Conservation (phyloP, 1,139 yeast genomes). For the Petasospora rhodanensis region DNA sequence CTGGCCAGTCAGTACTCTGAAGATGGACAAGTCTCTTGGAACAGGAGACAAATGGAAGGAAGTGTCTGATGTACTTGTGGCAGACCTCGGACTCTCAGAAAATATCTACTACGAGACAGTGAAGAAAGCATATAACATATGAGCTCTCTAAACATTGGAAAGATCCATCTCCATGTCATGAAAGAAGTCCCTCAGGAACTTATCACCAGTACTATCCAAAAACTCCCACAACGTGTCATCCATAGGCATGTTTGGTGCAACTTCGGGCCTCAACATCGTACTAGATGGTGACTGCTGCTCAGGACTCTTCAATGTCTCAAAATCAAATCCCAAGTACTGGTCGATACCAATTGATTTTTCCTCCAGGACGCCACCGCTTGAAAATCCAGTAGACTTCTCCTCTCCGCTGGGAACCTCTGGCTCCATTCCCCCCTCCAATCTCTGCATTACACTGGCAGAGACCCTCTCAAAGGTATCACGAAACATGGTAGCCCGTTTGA, state of each 20-base stretch:
- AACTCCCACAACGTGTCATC: slow-evolving; percentile 11
- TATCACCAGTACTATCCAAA: slow-evolving; percentile 11
- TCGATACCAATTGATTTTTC: slow-evolving; percentile 16
- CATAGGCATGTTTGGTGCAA: too few relatives aligned
- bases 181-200: slow-evolving; percentile 8
- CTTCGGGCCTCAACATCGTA: too few relatives aligned
- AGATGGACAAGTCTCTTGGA: too few relatives aligned
- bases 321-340: slow-evolving; percentile 16
- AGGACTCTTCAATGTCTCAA: neutral
- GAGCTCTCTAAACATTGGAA: too few relatives aligned
- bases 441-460: slow-evolving; percentile 15
- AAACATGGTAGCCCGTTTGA: slow-evolving; percentile 24
- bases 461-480: slow-evolving; percentile 22
- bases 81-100: too few relatives aligned
- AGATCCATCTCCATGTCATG: slow-evolving; percentile 12
- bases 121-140: too few relatives aligned
- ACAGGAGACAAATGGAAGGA: too few relatives aligned
- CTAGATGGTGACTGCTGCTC: slow-evolving; percentile 1
- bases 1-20: slow-evolving; percentile 39
- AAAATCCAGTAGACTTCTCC: too few relatives aligned
- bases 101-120: too few relatives aligned
- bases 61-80: too few relatives aligned
- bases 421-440: too few relatives aligned
- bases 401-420: too few relatives aligned
- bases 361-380: slow-evolving; percentile 5